Conservation (phyloP, 2,329 filamentous ascomycete species). For the Ilyonectria robusta region DNA sequence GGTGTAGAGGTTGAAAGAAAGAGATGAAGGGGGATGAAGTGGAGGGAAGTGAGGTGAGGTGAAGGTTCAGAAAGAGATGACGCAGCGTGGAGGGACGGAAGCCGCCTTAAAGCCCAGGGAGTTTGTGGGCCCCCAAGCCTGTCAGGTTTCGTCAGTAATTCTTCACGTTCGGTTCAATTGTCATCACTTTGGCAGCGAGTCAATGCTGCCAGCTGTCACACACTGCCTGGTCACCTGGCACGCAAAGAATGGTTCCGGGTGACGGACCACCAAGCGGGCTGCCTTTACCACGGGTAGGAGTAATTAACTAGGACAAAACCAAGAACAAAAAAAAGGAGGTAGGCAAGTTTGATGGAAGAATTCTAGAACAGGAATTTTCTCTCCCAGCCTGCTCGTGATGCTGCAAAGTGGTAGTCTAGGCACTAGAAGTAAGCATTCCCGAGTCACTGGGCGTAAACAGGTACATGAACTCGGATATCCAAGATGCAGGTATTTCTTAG, state of each 20-base stretch:
- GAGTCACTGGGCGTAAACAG: too few relatives aligned
- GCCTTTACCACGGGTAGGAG: not conserved
- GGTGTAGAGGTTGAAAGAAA: not conserved
- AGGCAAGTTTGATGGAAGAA: not conserved
- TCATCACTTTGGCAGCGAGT: not conserved
- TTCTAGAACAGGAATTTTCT: not conserved
- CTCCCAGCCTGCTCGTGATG: not conserved
- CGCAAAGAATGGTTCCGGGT: not conserved
- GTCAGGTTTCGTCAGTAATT: not conserved
- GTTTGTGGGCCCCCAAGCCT: not conserved
- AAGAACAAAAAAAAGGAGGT: too few relatives aligned
- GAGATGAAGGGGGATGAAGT: not conserved
- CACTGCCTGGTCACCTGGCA: constrained; percentile 13
- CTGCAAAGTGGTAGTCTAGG: not conserved
- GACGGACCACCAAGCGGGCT: not conserved
- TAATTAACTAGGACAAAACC: not conserved
- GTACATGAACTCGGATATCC: not conserved
- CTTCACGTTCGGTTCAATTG: not conserved
- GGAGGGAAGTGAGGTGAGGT: not conserved
- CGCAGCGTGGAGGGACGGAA: not conserved
- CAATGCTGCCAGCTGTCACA: constrained; percentile 11
- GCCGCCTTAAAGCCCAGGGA: not conserved
- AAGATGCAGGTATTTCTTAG: not conserved
- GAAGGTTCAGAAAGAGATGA: not conserved
- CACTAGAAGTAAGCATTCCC: not conserved